Conservation (phyloP, 768 basidiomycete species). For the Suillus brevipes region DNA sequence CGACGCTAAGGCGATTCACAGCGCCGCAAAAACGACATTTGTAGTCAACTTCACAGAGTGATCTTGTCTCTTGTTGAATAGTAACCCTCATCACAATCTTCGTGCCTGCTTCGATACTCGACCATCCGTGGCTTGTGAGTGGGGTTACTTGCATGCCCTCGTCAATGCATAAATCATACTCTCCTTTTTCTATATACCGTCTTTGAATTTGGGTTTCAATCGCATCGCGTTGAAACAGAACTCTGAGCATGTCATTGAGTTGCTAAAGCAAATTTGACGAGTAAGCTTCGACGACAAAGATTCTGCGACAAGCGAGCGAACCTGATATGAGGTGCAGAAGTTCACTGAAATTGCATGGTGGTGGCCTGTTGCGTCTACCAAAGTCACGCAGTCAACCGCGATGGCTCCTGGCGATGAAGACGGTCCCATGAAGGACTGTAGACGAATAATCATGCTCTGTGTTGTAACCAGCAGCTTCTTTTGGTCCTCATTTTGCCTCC, state of each 20-base stretch:
- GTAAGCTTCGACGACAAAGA: background rate
- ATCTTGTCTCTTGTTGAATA: constrained; percentile 16
- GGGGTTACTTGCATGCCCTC: constrained; percentile 21
- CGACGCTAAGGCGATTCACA: background rate
- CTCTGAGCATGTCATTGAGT: constrained; percentile 20
- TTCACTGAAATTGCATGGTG: constrained; percentile 26
- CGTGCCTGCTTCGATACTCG: constrained; percentile 25
- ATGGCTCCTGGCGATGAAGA: too few species aligned
- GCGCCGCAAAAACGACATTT: constrained; percentile 16
- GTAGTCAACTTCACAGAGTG: constrained; percentile 9
- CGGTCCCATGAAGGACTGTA: too few species aligned
- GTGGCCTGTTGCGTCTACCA: constrained; percentile 5
- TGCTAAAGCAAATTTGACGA: constrained; percentile 15
- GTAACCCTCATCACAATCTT: constrained; percentile 27
- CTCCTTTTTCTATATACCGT: constrained; percentile 24
- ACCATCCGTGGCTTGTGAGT: constrained; percentile 25
- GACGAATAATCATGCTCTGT: too few species aligned
- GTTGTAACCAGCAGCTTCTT: too few species aligned
- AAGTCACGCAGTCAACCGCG: background rate
- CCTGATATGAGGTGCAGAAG: constrained; percentile 26
- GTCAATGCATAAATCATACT: constrained; percentile 29
- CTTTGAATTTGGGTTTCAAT: constrained; percentile 17
- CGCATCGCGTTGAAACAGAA: constrained; percentile 18
- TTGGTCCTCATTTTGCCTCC: too few species aligned
- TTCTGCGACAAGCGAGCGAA: background rate